Base-by-base conservation (phyloP, 1,284 basidiomycete species). In the Boletus semigastroideus region DNA sequence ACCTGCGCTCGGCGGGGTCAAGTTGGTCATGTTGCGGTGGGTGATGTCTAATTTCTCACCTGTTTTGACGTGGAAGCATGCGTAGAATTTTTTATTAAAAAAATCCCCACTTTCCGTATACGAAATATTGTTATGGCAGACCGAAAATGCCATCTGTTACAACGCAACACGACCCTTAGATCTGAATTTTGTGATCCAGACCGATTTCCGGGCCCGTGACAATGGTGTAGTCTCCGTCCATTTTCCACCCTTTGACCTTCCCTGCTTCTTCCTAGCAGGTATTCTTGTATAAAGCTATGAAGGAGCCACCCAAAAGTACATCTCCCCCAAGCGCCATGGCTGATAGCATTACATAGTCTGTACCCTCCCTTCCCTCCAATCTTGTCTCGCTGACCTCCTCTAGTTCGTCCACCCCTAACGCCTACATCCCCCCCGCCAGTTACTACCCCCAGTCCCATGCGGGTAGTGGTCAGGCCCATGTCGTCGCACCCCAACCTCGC, bases 141-240 rank as follows among this genome's bases (percentile, higher is more conserved):
- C 63, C 66, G 65, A 59, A 71, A 71, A 67, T 71, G 69, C 67
- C 65, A 67, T 67, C 64, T 67, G 69, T 70, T 70, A 70, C 66
- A 68, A 65, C 65, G 63, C 67, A 70, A 63, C 67, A 59, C 68
- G 65, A 72, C 70, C 72, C 72, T 73, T 80, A 82, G 79, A 83
- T 83, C 80, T 82, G 74, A 77, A 72, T 78, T 79, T 74, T 75
- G 76, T 78, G 77, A 80, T 82, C 74, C 72, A 77, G 71, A 66
- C 78, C 77, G 76, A 78, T 78, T 76, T 71, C 72, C 72, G 74
- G 66, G 75, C 70, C 77, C 76, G 70, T 70, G 65, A 70, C 69
- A 72, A 73, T 76, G 74, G 74, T 75, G 65, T 69, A 59, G 73
- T 71, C 68, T 64, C 72, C 71, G 70, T 74, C 74, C 72, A 74